These are phyloP conservation scores for Lasiodiplodia theobromae DNA, from an alignment of 2,329 filamentous ascomycete species.

Conservation along the genomic window DNA sequence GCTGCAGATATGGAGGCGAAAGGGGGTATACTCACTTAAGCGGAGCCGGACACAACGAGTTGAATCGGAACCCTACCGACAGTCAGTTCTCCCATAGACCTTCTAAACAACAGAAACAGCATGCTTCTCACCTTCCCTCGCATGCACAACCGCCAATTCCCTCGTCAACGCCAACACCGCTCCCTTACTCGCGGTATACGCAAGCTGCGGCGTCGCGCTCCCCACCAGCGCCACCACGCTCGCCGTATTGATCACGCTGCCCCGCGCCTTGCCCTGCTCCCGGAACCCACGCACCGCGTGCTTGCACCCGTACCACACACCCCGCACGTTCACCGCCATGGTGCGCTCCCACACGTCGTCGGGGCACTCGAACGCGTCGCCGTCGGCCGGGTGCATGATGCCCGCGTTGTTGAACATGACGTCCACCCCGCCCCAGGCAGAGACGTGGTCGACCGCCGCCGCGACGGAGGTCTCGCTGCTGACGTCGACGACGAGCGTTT, in stretches of 20 bases:
- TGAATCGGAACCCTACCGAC: too few species aligned
- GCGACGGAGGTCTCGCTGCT: constrained; percentile 83
- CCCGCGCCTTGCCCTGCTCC: constrained; percentile 77
- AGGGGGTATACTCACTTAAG: too few species aligned
- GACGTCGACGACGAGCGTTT: constrained; percentile 76
- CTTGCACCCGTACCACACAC: constrained; percentile 96
- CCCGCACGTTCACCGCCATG: constrained; percentile 94
- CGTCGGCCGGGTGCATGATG: constrained; percentile 84
- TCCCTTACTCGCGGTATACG: constrained; percentile 93
- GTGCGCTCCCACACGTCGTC: constrained; percentile 95
- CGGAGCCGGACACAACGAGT: too few species aligned
- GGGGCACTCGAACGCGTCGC: constrained; percentile 76
- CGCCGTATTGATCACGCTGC: constrained; percentile 90
- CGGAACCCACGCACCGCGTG: constrained; percentile 85
- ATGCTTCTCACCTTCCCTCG: too few species aligned
- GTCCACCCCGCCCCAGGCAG: constrained; percentile 86
- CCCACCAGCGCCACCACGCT: constrained; percentile 88
- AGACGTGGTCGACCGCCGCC: constrained; percentile 75
- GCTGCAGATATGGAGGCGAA: too few species aligned
- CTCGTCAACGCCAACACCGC: constrained; percentile 67
- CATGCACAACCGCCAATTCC: too few species aligned
- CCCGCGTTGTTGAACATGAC: constrained; percentile 98
- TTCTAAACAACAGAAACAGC: too few species aligned
- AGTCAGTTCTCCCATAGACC: too few species aligned
- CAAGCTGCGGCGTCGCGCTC: constrained; percentile 85